Percentiles rank a stretch among this genome's conserved stretches.
phyloP scores from a whole-genome alignment of 495 filamentous ascomycete genomes.

The Xylona heveae region DNA sequence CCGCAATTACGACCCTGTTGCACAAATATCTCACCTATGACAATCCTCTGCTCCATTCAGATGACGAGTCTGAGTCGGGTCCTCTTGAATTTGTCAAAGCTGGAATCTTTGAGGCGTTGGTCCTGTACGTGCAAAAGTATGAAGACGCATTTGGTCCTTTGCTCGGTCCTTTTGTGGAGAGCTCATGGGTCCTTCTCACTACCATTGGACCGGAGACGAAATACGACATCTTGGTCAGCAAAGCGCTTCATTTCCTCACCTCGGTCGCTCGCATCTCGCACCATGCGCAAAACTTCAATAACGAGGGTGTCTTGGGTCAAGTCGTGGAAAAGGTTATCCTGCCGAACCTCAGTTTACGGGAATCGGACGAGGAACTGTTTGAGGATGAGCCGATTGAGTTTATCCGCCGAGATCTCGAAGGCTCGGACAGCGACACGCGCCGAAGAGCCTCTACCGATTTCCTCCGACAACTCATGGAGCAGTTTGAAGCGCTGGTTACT shows the following conservation, averaged over 20 bases:
- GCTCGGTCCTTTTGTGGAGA: constrained; percentile 62
- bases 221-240: constrained; percentile 89
- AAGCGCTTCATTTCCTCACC: constrained; percentile 81
- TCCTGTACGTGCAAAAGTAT: constrained; percentile 79
- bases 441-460: constrained; percentile 88
- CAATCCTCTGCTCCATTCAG: constrained; percentile 56
- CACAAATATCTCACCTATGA: constrained; percentile 89
- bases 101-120: constrained; percentile 73
- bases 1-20: constrained; percentile 49
- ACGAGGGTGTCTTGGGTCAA: constrained; percentile 47
- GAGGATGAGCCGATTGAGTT: constrained; percentile 99
- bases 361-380: constrained; percentile 85
- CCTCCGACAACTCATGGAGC: constrained; percentile 62
- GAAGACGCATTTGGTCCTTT: constrained; percentile 73
- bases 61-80: constrained; percentile 73
- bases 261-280: constrained; percentile 54
- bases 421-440: constrained; percentile 84
- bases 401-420: constrained; percentile 86
- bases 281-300: constrained; percentile 73
- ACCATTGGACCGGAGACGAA: constrained; percentile 69
- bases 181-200: constrained; percentile 78
- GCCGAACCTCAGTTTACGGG: constrained; percentile 74
- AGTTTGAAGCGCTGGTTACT: constrained; percentile 70
- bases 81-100: constrained; percentile 69
- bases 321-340: constrained; percentile 89